A percentile compares a stretch with the other conserved stretches of the same genome.
Conservation (phyloP, 164 flowering plant genomes). For the Sedum album region DNA sequence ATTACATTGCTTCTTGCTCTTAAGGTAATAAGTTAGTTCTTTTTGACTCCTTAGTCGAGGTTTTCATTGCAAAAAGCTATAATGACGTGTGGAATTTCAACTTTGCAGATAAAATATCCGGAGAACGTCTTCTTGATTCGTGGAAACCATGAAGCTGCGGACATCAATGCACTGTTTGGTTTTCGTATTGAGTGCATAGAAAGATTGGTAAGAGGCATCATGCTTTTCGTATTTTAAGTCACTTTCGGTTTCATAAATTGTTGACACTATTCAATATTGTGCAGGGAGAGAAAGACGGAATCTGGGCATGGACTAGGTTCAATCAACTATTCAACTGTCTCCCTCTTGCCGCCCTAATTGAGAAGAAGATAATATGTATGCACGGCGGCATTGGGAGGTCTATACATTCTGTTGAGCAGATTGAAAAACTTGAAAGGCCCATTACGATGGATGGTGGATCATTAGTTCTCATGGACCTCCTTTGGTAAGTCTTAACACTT, state of each 20-base stretch:
- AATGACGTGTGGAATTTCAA: no score
- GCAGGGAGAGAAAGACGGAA: constrained; percentile 97
- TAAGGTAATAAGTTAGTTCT: no score
- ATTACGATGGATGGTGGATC: constrained; percentile 98
- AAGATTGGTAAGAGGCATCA: no score
- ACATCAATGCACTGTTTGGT: no score
- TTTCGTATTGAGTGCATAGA: no score
- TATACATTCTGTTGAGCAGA: constrained; percentile 83
- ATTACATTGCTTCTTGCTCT: no score
- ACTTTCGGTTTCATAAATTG: constrained; percentile 5
- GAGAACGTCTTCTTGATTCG: no score
- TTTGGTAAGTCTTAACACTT: constrained; percentile 52
- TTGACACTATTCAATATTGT: constrained; percentile 13
- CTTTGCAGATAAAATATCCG: constrained; percentile 62
- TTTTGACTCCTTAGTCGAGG: no score
- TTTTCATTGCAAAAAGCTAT: no score
- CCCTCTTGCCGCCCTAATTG: constrained; percentile 92
- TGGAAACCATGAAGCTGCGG: no score
- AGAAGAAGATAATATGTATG: constrained; percentile 96
- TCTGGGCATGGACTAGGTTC: constrained; percentile 99
- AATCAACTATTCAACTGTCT: constrained; percentile 94
- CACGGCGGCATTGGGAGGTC: constrained; percentile 99
- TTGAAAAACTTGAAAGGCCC: constrained; percentile 96
- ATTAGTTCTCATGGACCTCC: constrained; percentile 84
- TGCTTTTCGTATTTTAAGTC: neutral